Evolutionary conservation across 208 protist genomes (phyloP).

Genomic region (Trypanosoma theileri): DNA sequence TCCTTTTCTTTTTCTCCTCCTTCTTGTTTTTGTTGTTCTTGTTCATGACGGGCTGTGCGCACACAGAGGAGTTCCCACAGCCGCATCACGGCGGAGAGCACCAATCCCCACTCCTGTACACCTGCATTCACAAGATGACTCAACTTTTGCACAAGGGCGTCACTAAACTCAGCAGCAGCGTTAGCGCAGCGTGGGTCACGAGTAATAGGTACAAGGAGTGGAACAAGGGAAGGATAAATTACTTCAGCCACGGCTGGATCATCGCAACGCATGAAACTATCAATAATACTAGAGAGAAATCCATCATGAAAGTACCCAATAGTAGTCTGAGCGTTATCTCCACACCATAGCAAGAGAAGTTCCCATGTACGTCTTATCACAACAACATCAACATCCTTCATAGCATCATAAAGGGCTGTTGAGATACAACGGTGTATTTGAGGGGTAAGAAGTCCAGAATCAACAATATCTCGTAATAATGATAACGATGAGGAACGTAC

Average conservation of each 20-base stretch:
- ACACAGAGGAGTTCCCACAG: constrained; percentile 87
- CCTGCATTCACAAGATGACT: constrained; percentile 43
- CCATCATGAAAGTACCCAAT: constrained; percentile 52
- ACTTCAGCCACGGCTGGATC: constrained; percentile 60
- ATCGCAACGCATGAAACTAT: constrained; percentile 70
- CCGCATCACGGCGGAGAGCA: constrained; percentile 62
- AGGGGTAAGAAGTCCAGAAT: constrained; percentile 51
- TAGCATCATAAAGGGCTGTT: constrained; percentile 42
- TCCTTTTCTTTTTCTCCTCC: no score
- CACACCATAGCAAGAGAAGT: constrained; percentile 79
- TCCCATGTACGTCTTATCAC: constrained; percentile 75
- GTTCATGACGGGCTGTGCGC: constrained; percentile 43
- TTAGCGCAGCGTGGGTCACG: constrained; percentile 60
- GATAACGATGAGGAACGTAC: constrained; percentile 73
- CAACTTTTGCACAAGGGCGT: constrained; percentile 73
- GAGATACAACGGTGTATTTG: constrained; percentile 61
- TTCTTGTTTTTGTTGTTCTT: background rate
- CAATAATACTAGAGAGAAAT: constrained; percentile 76
- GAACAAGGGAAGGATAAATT: constrained; percentile 79
- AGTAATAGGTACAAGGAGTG: constrained; percentile 74
- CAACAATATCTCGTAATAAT: constrained; percentile 72
- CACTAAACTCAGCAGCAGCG: constrained; percentile 78
- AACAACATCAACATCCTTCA: constrained; percentile 48
- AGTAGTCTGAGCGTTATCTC: constrained; percentile 39
- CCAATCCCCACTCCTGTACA: constrained; percentile 55